phyloP scores from a whole-genome alignment of 2,329 filamentous ascomycete genomes.

The Penicillium occitanis region DNA sequence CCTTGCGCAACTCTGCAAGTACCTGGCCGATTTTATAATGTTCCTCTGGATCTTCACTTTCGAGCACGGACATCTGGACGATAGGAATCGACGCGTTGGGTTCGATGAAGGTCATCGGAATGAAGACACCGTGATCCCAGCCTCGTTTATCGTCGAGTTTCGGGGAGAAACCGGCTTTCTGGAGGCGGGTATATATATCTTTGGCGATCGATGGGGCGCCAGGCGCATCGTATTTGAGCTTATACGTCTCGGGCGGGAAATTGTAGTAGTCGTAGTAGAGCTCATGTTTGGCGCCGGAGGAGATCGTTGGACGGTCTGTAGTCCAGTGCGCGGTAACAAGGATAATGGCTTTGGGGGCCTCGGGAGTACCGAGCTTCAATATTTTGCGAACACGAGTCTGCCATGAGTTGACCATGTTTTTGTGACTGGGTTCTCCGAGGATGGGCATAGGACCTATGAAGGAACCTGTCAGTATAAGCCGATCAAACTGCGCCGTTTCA shows the following conservation, averaged over 20 bases:
- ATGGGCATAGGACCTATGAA: conserved; percentile 18
- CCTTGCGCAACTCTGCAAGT: conserved; percentile 18
- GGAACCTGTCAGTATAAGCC: background rate
- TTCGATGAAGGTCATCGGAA: conserved; percentile 18
- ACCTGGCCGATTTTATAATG: conserved; percentile 20
- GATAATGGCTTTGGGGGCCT: conserved; percentile 21
- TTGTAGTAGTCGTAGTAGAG: conserved; percentile 22
- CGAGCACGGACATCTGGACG: conserved; percentile 21
- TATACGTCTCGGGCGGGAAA: conserved; percentile 21
- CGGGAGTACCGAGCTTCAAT: conserved; percentile 12
- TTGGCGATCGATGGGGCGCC: conserved; percentile 18
- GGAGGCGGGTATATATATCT: conserved; percentile 15
- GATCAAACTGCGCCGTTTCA: background rate
- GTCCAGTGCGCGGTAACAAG: conserved; percentile 22
- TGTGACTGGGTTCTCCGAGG: conserved; percentile 18
- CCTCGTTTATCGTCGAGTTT: conserved; percentile 17
- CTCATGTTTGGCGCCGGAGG: conserved; percentile 15
- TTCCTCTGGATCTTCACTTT: conserved; percentile 18
- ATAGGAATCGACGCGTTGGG: conserved; percentile 19
- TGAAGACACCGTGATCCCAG: conserved; percentile 22
- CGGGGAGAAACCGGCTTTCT: conserved; percentile 18
- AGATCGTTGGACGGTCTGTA: conserved; percentile 19
- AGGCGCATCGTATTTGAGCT: conserved; percentile 20
- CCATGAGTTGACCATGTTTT: conserved; percentile 20
- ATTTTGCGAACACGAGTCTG: conserved; percentile 19